Base-by-base conservation (phyloP, 345 rosid species). In the Acer campestre region DNA sequence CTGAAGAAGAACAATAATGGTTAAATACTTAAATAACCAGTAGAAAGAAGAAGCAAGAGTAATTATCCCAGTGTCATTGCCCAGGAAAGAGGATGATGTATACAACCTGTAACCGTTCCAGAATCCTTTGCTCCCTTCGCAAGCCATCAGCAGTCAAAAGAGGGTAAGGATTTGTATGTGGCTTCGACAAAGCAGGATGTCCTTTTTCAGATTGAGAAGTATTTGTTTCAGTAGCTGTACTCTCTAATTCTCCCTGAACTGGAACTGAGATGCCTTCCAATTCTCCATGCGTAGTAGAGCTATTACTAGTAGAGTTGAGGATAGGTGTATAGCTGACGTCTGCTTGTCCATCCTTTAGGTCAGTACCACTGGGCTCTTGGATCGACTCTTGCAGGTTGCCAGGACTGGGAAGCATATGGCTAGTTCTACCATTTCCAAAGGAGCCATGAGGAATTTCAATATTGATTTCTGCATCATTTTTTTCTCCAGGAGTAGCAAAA, bases 41-140 rank as follows among this genome's bases (percentile, higher is more conserved):
- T 3, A 22, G 16, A 68, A 53, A 42, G 40, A 66, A 75, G 66
- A 85, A 74, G 67, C 25, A 29, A 46, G n/a, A 58, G 42, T 44
- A 23, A 56, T 72, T 68, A 16, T 59, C 74, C 74, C 3, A 25
- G 68, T n/a, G 31, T 64, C 70, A 71, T 71, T 71, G 72, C 68
- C 61, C 67, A 73, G 35, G 23, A 14, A 77, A 77, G 58, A 46
- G 61, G 16, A 78, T 40, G n/a, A 66, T 23, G 59, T 69, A 69
- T 78, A 74, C 77, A 73, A 94, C 98, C 92, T 90, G 85, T 68
- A 94, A 77, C 65, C 89, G 87, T 81, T 89, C 89, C 71, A 93
- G 91, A 80, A 95, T 91, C 75, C 93, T 88, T 84, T 91, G 91
- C 86, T 93, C 91, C 86, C 99, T 90, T 77, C 87, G 84, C 78